Percentiles rank a stretch among this genome's conserved stretches.
Evolutionary conservation across 1,284 basidiomycete species (phyloP).

Genomic region (Ustilago xerochloae): DNA sequence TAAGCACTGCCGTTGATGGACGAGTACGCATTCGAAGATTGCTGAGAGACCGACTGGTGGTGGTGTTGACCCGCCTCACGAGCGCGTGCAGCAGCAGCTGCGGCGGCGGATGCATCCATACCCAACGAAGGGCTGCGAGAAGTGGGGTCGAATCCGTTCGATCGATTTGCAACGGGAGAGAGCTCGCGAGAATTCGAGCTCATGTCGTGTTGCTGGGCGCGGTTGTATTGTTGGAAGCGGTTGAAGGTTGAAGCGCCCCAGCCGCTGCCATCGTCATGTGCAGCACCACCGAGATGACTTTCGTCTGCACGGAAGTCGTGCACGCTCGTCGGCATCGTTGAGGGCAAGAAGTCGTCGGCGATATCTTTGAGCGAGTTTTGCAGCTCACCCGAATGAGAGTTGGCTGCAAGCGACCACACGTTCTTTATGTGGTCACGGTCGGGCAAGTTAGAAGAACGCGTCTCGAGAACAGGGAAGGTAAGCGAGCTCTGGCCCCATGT

Average conservation of each 20-base stretch:
- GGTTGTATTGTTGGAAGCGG: constrained; percentile 37
- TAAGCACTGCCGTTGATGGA: constrained; percentile 33
- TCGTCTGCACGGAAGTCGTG: constrained; percentile 52
- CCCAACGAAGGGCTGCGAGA: constrained; percentile 41
- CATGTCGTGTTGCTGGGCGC: constrained; percentile 22
- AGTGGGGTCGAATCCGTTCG: constrained; percentile 41
- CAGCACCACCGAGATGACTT: constrained; percentile 3
- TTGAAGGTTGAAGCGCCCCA: constrained; percentile 23
- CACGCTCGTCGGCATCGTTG: constrained; percentile 52
- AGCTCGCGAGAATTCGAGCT: constrained; percentile 28
- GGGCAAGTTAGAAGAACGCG: constrained; percentile 34
- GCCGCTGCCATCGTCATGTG: constrained; percentile 11
- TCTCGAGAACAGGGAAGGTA: constrained; percentile 51
- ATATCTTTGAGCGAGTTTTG: constrained; percentile 61
- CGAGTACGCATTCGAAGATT: constrained; percentile 26
- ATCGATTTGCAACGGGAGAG: constrained; percentile 30
- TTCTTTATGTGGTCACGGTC: constrained; percentile 59
- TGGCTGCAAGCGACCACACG: constrained; percentile 57
- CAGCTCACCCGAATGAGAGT: constrained; percentile 42
- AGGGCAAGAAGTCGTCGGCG: constrained; percentile 58
- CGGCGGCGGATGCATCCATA: constrained; percentile 27
- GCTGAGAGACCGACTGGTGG: constrained; percentile 23
- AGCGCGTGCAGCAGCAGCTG: constrained; percentile 19
- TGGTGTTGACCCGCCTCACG: constrained; percentile 36
- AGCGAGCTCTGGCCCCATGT: constrained; percentile 59